Evolutionary conservation across 2,329 filamentous ascomycete genomes (phyloP).

Genomic region (Aspergillus fumigatiaffinis): DNA sequence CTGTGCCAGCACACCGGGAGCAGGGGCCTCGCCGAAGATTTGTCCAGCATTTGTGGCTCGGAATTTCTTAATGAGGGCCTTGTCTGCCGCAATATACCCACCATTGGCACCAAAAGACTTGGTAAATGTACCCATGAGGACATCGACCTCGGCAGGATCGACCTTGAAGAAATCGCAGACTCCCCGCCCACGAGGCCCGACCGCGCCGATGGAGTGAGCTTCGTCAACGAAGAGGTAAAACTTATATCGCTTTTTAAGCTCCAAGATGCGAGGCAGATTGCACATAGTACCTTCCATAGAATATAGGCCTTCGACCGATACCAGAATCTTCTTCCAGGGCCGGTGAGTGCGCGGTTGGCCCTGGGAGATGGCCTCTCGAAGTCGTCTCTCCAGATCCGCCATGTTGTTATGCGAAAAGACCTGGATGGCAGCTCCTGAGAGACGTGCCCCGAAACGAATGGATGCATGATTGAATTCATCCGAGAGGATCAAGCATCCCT

Average conservation of each 20-base stretch:
- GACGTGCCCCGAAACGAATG: constrained; percentile 84
- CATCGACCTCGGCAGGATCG: constrained; percentile 78
- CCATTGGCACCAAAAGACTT: constrained; percentile 97
- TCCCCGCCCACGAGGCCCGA: constrained; percentile 82
- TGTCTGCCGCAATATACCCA: constrained; percentile 86
- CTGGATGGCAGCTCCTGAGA: constrained; percentile 85
- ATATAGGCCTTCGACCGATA: constrained; percentile 91
- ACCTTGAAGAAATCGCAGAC: constrained; percentile 95
- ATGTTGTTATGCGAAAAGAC: constrained; percentile 97
- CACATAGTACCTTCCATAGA: constrained; percentile 99
- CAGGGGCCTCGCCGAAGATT: constrained; percentile 77
- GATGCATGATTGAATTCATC: constrained; percentile 96
- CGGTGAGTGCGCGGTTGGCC: constrained; percentile 92
- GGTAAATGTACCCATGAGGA: constrained; percentile 94
- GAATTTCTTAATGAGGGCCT: constrained; percentile 84
- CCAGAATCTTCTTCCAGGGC: constrained; percentile 96
- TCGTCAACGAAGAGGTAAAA: constrained; percentile 92
- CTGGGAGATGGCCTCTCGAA: constrained; percentile 87
- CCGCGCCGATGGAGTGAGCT: constrained; percentile 87
- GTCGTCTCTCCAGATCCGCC: constrained; percentile 71
- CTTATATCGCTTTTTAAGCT: constrained; percentile 89
- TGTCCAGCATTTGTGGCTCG: constrained; percentile 77
- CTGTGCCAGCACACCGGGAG: constrained; percentile 81
- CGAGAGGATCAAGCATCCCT: constrained; percentile 86
- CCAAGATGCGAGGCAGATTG: constrained; percentile 78